These are phyloP conservation scores for Acrocalymma vagum DNA, from an alignment of 2,329 filamentous ascomycete species.

Conservation along the genomic window DNA sequence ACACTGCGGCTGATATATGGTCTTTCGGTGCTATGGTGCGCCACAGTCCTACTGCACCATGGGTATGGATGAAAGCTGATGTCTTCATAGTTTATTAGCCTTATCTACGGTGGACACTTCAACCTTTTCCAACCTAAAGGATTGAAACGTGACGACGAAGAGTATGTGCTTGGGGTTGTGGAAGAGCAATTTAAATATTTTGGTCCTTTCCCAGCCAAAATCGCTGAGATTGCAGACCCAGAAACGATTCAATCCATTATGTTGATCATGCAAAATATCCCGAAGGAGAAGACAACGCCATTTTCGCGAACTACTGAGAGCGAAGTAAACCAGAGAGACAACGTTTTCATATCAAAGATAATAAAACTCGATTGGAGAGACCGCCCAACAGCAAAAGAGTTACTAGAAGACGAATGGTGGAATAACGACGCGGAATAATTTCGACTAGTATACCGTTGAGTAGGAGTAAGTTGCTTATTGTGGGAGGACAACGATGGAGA, in stretches of 20 bases:
- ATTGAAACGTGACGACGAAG: constrained; percentile 26
- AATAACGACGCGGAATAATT: constrained; percentile 10
- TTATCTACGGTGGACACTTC: constrained; percentile 33
- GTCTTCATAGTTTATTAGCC: constrained; percentile 31
- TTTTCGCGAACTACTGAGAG: constrained; percentile 19
- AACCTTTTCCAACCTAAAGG: constrained; percentile 34
- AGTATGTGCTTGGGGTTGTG: constrained; percentile 31
- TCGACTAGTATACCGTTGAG: constrained; percentile 1
- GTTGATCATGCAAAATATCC: constrained; percentile 18
- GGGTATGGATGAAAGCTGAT: constrained; percentile 9
- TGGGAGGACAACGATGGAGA: constrained; percentile 1
- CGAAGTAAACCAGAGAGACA: constrained; percentile 24
- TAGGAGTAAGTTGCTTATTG: constrained; percentile 2
- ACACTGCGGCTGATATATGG: constrained; percentile 51
- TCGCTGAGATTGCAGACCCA: constrained; percentile 27
- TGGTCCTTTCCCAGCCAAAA: constrained; percentile 30
- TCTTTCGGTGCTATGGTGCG: constrained; percentile 49
- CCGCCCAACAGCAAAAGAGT: constrained; percentile 48
- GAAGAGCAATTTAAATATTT: constrained; percentile 30
- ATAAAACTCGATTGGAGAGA: constrained; percentile 56
- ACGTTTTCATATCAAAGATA: constrained; percentile 49
- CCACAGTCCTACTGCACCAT: constrained; percentile 9
- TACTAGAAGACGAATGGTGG: constrained; percentile 52
- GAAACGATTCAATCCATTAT: constrained; percentile 19
- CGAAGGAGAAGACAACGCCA: constrained; percentile 18